These are phyloP conservation scores for Sporothrix schenckii DNA, from an alignment of 2,329 filamentous ascomycete genomes.

Conservation along the genomic window DNA sequence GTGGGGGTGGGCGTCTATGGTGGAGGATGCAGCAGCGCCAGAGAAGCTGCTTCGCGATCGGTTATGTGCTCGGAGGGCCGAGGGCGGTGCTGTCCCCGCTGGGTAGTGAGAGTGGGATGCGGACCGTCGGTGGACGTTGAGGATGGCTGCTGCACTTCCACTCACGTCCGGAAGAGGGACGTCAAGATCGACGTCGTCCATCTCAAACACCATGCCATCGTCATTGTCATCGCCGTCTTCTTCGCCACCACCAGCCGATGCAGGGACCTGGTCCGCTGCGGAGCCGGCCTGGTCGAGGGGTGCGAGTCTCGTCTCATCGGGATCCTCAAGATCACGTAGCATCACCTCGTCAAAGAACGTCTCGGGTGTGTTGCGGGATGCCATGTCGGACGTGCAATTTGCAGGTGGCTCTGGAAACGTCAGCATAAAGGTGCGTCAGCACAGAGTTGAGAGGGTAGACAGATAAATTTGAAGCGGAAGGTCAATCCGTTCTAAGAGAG, in stretches of 20 bases:
- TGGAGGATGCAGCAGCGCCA: not conserved
- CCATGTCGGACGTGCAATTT: not conserved
- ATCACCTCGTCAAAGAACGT: not conserved
- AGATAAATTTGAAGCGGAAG: not conserved
- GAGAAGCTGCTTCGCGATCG: not conserved
- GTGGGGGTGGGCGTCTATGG: no score
- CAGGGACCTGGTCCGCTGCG: no score
- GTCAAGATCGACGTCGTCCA: not conserved
- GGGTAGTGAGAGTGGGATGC: not conserved
- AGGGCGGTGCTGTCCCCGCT: not conserved
- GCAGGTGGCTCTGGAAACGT: no score
- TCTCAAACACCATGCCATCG: conserved; percentile 3
- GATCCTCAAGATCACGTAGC: not conserved
- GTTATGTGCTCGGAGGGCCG: not conserved
- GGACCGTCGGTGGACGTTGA: not conserved
- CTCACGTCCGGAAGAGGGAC: not conserved
- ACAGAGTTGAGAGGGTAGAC: no score
- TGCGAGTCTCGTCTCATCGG: not conserved
- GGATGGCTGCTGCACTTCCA: not conserved
- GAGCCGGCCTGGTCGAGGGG: not conserved
- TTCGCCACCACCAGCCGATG: no score
- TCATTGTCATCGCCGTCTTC: not conserved
- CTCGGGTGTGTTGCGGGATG: not conserved
- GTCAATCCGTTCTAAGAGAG: no score
- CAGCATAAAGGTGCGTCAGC: no score